A percentile compares a stretch with the other conserved stretches of the same genome.
Conservation (phyloP, 2,329 filamentous ascomycete genomes). For the Pseudonectria foliicola region DNA sequence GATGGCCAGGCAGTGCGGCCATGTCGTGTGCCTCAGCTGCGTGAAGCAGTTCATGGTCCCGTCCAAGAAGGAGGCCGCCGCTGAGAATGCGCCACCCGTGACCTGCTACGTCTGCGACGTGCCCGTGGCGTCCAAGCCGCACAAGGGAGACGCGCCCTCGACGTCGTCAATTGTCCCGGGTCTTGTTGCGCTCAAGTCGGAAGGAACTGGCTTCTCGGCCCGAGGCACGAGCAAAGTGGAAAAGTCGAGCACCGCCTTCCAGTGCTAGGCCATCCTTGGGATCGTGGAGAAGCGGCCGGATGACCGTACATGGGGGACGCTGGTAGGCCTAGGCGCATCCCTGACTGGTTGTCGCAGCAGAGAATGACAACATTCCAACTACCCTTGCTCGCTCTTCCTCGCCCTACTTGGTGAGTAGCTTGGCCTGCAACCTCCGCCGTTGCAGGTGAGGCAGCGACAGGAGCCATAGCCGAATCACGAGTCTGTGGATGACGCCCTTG, state of each 20-base stretch:
- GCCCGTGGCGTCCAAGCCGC: constrained; percentile 53
- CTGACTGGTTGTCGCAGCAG: too few relatives aligned
- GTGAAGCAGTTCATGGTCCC: constrained; percentile 75
- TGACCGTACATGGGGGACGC: too few relatives aligned
- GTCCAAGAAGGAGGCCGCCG: constrained; percentile 31
- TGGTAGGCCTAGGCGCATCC: too few relatives aligned
- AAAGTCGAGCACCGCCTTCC: constrained; percentile 72
- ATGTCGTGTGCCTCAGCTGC: constrained; percentile 83
- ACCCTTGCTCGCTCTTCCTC: not conserved
- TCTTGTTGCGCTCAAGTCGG: constrained; percentile 70
- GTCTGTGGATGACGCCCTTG: constrained; percentile 68
- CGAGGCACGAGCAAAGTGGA: constrained; percentile 78
- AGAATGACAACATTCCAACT: too few relatives aligned
- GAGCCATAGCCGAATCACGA: constrained; percentile 68
- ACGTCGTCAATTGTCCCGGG: constrained; percentile 57
- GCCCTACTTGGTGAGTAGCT: constrained; percentile 6
- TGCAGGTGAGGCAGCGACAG: constrained; percentile 28
- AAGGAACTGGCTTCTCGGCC: constrained; percentile 88
- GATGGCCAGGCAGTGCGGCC: constrained; percentile 80
- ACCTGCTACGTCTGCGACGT: constrained; percentile 81
- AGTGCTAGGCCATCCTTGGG: constrained; percentile 51
- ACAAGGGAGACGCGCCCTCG: constrained; percentile 36
- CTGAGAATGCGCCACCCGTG: constrained; percentile 39
- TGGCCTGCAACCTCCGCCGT: constrained; percentile 13
- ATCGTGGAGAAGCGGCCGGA: not conserved